Evolutionary conservation across 1,284 basidiomycete species (phyloP), one percentile per base, ranked within the genome.

Genomic region (Violaceomyces palustris): DNA sequence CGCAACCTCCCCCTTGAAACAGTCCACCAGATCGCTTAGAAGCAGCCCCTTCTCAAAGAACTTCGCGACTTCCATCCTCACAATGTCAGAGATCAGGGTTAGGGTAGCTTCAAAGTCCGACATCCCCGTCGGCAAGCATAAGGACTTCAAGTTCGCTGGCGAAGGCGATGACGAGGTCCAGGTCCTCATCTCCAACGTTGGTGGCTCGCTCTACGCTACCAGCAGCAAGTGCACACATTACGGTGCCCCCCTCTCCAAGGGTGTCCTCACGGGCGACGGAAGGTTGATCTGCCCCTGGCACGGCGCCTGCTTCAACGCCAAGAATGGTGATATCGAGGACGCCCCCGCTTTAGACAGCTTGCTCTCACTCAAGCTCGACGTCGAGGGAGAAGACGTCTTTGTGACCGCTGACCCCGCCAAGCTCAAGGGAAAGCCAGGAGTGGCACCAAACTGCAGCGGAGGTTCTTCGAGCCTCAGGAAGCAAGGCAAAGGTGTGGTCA

Each of bases 221-320:
- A 85, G 84, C 53, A 85, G 86, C 12, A 86, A 83, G 75, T 93
- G 89, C 76, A 91, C 88, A 3, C 89, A 92, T 74, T 89, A 88
- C 67, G 87, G 87, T 11, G 86, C 87, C 10, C 58, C 83, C 8
- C 78, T 91, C n/a, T 80, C 77, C 6, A 88, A 90, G 73, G 90
- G 89, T 50, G 83, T 88, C 6, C 78, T 93, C 39, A 83, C 85
- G 8, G 79, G 82, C 23, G 84, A 87, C 66, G 88, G 86, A 6
- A 77, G 87, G 56, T 79, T 92, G 29, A 82, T 87, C 39, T 74
- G 86, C 70, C 88, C 88, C 6, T 92, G 88, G 88, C 88, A 92
- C 73, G 88, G 88, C 76, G 89, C 90, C 27, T 92, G 88, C 76
- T 93, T 92, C 80, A 86, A 86, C 61, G 81, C 88, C 53, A 62